Evolutionary conservation across 2,329 filamentous ascomycete species (phyloP), one percentile per base, ranked within the genome.

Genomic region (Ascochyta koolunga): DNA sequence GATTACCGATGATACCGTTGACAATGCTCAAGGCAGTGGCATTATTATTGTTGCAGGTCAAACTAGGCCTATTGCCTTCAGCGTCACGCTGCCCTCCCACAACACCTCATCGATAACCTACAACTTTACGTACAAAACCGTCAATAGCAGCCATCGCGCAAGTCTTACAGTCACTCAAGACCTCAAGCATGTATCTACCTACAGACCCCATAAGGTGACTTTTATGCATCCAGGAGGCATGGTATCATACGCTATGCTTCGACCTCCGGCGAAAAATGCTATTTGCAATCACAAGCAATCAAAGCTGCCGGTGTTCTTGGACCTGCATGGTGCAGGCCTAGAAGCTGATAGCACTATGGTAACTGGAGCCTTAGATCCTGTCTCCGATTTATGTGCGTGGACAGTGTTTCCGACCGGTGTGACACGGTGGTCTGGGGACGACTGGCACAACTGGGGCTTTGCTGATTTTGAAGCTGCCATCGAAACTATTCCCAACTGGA

Each of bases 371-470:
- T 68, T 86, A 29, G 78, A 84, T 64, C 70, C 73, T 18, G 71
- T 82, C 1, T 76, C 80, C 19, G 78, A 83, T 54, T 68, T 85
- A 19, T 82, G 80, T 56, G 78, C 82, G 2, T 86, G 82, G 82
- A 72, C 81, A 1, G 45, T 86, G 15, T 80, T 83, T 59, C 83
- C 84, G 9, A 82, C 79, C 3, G 84, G 83, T 19, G 82, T 81
- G 15, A 86, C 82, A 16, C 70, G 81, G 5, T 86, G 84, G 84
- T 83, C 81, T 60, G 80, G 80, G 21, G 83, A 86, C 67, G 84
- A 86, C 61, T 86, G 84, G 84, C 84, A 86, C 64, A 78, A 74
- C 5, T 86, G 83, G 82, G 83, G 83, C 0, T 80, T 81, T 59
- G 74, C 79, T 18, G 84, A 86, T 67, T 76, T 83, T 24, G 77